Conservation (phyloP, 139 green algal species). For the Dunaliella primolecta region DNA sequence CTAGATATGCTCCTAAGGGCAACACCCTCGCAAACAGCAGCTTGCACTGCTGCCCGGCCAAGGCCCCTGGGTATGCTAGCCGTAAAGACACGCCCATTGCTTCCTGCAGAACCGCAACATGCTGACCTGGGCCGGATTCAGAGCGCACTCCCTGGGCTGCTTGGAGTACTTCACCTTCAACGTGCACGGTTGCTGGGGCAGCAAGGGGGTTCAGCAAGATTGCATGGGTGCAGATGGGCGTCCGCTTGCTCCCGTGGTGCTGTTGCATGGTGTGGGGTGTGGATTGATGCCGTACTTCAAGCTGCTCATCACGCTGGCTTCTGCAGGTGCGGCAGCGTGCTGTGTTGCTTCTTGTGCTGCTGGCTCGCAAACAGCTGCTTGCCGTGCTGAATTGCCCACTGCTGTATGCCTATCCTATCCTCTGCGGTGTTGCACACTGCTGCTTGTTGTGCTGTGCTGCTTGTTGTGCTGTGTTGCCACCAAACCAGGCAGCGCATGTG, state of each 20-base stretch:
- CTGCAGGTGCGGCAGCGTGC: conserved; percentile 27
- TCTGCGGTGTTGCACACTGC: background rate
- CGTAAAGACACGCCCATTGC: too few relatives aligned
- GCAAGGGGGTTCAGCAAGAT: too few relatives aligned
- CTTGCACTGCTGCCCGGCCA: too few relatives aligned
- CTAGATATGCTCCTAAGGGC: too few relatives aligned
- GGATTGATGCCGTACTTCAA: conserved; percentile 41
- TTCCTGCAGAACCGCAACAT: conserved; percentile 32
- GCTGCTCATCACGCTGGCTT: conserved; percentile 40
- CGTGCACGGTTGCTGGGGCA: too few relatives aligned
- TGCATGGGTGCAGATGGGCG: background rate
- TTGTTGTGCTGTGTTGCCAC: too few relatives aligned
- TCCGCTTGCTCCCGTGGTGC: conserved; percentile 9
- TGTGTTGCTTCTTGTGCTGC: too few relatives aligned
- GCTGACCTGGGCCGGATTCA: conserved; percentile 21
- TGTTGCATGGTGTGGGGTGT: conserved; percentile 41
- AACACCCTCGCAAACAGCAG: too few relatives aligned
- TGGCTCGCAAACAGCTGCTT: background rate
- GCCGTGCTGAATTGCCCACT: background rate
- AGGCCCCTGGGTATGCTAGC: too few relatives aligned
- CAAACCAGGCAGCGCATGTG: too few relatives aligned
- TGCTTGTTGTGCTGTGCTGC: too few relatives aligned
- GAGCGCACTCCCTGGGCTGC: background rate
- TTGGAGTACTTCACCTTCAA: conserved; percentile 1
- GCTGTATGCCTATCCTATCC: background rate